Conservation (phyloP, 345 rosid genomes). For the Lepidium aucheri region DNA sequence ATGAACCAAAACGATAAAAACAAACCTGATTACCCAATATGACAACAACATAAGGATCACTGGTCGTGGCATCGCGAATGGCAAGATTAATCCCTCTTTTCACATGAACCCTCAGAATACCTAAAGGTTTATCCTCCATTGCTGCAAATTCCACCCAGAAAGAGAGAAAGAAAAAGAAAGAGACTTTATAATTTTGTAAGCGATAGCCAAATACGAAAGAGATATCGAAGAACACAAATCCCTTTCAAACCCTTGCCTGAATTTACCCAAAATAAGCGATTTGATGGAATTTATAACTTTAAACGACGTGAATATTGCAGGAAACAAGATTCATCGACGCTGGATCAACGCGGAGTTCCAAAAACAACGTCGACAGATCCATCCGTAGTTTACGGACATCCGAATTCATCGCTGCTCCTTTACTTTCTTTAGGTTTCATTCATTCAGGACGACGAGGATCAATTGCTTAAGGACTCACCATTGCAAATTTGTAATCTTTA, state of each 20-base stretch:
- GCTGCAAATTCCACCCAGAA: neutral
- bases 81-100: conserved; percentile 41
- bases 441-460: neutral
- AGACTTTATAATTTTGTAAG: neutral
- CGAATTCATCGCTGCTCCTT: conserved; percentile 27
- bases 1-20: neutral
- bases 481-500: too few species aligned
- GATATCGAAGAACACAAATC: conserved; percentile 7
- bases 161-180: neutral
- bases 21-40: conserved; percentile 38
- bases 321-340: neutral
- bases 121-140: conserved; percentile 38
- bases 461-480: too few species aligned
- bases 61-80: conserved; percentile 33
- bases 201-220: conserved; percentile 8
- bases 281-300: conserved; percentile 7
- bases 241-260: conserved; percentile 6
- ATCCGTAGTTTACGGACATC: neutral
- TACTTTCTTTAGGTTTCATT: conserved; percentile 16
- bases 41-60: conserved; percentile 55
- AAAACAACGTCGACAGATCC: conserved; percentile 9
- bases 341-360: conserved; percentile 8
- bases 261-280: conserved; percentile 9
- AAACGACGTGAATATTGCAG: neutral
- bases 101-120: conserved; percentile 42